Base-by-base conservation (phyloP, 495 filamentous ascomycete genomes). In the Aspergillus ellipticus region DNA sequence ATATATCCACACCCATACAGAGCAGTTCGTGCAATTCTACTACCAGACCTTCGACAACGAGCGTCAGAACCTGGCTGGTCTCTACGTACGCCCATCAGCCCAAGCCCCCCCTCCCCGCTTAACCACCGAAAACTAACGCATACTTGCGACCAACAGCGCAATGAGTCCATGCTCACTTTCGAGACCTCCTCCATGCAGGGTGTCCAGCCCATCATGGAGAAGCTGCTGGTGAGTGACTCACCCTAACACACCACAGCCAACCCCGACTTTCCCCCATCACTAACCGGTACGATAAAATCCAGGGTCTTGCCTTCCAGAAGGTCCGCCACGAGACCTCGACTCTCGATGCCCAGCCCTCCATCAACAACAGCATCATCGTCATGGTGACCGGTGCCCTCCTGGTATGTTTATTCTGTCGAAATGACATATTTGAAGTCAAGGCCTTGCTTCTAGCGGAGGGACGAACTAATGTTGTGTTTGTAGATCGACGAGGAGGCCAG, bases 81-180 rank as follows among this genome's bases (percentile, higher is more conserved):
- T 97, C 74, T 97, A 97, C 77, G 92, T 96, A 81, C 72, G 57
- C 42, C n/a, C n/a, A n/a, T n/a, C n/a, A n/a, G n/a, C n/a, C n/a
- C 42, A 39, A 31, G 31, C 47, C 21, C 16, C 10, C 17, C 11
- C 33, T 28, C 13, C 21, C 4, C 21, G 4, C 43, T 15, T 49
- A 19, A 48, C 16, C 21, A 45, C 11, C 29, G 26, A 9, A 5
- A 31, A 52, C 53, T 52, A 45, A 57, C 42, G 15, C 43, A 43
- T 46, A 20, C 28, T 55, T 59, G 17, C 15, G 29, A 33, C 20
- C 16, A 54, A 68, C 51, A 97, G 93, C 85, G 90, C 55, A 82
- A 86, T 1, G 67, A 86, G 42, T 97, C 94, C 41, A 95, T 95
- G 88, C 79, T 97, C 78, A 97, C 93, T 22, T 97, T 96, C 67